Evolutionary conservation across 2,329 filamentous ascomycete species (phyloP).

Genomic region (Alternaria brassicae): DNA sequence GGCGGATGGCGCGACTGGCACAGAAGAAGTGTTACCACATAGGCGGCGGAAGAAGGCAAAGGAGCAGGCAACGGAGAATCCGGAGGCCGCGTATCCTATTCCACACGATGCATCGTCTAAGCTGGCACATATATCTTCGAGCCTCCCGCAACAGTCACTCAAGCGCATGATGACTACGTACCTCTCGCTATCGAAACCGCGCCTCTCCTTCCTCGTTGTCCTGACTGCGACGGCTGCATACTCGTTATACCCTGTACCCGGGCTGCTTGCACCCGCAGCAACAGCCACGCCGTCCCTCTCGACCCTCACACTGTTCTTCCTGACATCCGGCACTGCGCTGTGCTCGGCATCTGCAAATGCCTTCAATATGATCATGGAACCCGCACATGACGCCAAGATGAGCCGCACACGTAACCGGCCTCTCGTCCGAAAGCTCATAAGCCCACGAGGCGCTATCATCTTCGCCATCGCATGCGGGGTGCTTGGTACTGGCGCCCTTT

Average conservation of each 20-base stretch:
- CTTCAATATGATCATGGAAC: conserved; percentile 97
- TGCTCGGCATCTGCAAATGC: conserved; percentile 92
- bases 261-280: conserved; percentile 75
- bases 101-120: conserved; percentile 67
- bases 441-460: conserved; percentile 71
- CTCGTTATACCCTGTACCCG: conserved; percentile 89
- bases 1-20: conserved; percentile 14
- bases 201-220: conserved; percentile 88
- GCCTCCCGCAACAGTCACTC: conserved; percentile 63
- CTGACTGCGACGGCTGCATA: conserved; percentile 91
- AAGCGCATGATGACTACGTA: conserved; percentile 77
- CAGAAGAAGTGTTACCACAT: conserved; percentile 45
- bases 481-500: conserved; percentile 74
- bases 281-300: conserved; percentile 80
- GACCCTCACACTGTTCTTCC: conserved; percentile 88
- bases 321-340: conserved; percentile 86
- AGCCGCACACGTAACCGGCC: conserved; percentile 89
- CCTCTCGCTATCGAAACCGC: conserved; percentile 93
- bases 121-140: conserved; percentile 64
- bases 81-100: conserved; percentile 45
- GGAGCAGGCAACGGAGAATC: conserved; percentile 26
- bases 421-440: conserved; percentile 81
- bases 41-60: conserved; percentile 43
- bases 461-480: conserved; percentile 80
- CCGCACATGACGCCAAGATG: conserved; percentile 89